Percentiles rank a stretch among this genome's conserved stretches.
These are phyloP conservation scores for Exophiala mesophila DNA, from an alignment of 2,329 filamentous ascomycete species.

Conservation along the genomic window DNA sequence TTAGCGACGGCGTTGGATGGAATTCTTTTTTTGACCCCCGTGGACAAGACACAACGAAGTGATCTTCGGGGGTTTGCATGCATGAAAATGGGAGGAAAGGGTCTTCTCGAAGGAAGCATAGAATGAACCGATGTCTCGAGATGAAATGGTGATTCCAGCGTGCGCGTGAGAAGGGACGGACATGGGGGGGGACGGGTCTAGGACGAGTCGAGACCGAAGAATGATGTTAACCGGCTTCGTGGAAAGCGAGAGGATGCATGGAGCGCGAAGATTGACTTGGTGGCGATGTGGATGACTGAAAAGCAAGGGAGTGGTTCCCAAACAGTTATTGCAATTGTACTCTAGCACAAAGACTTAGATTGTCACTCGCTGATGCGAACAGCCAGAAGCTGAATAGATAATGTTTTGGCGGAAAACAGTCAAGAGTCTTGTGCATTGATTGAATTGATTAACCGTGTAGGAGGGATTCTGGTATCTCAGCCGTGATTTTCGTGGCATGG, in stretches of 20 bases:
- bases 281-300: too few species aligned
- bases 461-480: too few species aligned
- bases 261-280: too few species aligned
- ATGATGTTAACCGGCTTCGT: too few species aligned
- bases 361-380: constrained; percentile 1
- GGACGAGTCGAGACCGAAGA: too few species aligned
- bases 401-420: too few species aligned
- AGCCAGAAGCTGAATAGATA: too few species aligned
- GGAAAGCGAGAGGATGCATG: too few species aligned
- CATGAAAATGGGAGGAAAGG: constrained; percentile 7
- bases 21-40: constrained; percentile 7
- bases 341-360: constrained; percentile 6
- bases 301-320: constrained; percentile 4
- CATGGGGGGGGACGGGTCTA: too few species aligned
- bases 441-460: too few species aligned
- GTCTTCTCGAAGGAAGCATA: constrained; percentile 10
- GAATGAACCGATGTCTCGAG: constrained; percentile 12
- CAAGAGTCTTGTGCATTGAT: too few species aligned
- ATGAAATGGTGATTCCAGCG: constrained; percentile 3
- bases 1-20: constrained; percentile 27
- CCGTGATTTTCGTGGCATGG: too few species aligned
- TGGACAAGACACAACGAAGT: constrained; percentile 3
- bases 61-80: constrained; percentile 9
- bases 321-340: constrained; percentile 1
- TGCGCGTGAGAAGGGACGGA: neutral